phyloP scores from a whole-genome alignment of 345 rosid species.

The Angophora floribunda region DNA sequence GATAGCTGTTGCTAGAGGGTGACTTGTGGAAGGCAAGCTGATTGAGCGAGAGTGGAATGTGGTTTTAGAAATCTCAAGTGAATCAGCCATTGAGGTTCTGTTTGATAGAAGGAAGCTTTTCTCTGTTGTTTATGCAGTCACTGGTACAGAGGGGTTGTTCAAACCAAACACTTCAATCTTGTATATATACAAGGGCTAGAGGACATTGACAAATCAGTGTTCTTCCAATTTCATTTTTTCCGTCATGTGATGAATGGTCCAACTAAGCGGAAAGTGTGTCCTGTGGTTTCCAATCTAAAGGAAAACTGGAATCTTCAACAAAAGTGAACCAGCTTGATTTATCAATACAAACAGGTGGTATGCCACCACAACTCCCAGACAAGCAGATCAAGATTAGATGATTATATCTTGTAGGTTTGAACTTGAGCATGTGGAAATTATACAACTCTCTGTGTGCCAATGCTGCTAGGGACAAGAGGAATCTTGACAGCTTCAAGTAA shows the following conservation, averaged over 20 bases:
- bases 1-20: slow-evolving; percentile 2
- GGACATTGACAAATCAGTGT: neutral
- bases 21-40: slow-evolving; percentile 23
- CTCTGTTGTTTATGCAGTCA: neutral
- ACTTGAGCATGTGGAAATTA: neutral
- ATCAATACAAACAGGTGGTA: neutral
- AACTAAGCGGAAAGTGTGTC: neutral
- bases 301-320: neutral
- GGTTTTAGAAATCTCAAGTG: neutral
- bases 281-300: neutral
- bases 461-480: neutral
- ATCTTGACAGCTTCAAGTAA: neutral
- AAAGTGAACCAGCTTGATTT: neutral
- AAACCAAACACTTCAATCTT: neutral
- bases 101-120: neutral
- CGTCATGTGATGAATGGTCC: neutral
- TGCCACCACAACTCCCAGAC: neutral
- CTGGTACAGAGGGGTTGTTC: neutral
- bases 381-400: neutral
- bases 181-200: neutral
- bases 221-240: neutral
- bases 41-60: slow-evolving; percentile 6
- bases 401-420: neutral
- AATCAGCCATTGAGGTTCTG: neutral
- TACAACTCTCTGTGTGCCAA: neutral